phyloP scores from a whole-genome alignment of 257 asterid genomes.

The Solanum sitiens region DNA sequence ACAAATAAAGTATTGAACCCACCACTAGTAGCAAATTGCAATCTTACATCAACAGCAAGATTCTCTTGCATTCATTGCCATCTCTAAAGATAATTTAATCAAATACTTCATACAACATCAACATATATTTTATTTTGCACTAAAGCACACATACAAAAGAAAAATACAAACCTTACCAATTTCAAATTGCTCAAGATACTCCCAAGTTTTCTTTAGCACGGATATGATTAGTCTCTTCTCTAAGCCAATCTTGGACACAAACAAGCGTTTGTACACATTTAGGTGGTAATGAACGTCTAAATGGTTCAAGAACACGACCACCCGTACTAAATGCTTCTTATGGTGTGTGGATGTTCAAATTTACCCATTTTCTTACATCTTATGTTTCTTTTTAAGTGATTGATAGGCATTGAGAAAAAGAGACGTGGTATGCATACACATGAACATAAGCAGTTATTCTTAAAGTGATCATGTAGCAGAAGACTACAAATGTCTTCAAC shows the following conservation, averaged over 20 bases:
- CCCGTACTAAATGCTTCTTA: neutral
- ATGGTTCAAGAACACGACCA: neutral
- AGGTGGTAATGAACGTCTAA: neutral
- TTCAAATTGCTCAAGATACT: neutral
- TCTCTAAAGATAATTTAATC: neutral
- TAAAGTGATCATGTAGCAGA: neutral
- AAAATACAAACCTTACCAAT: neutral
- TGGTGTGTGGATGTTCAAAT: neutral
- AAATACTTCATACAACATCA: neutral
- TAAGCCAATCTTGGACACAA: neutral
- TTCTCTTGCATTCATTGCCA: neutral
- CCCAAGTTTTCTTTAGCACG: neutral
- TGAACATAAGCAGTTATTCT: neutral
- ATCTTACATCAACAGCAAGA: neutral
- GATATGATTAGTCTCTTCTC: neutral
- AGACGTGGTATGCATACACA: neutral
- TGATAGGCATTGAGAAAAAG: neutral
- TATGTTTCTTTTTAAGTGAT: neutral
- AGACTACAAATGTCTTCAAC: neutral
- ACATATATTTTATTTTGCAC: neutral
- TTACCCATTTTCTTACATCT: neutral
- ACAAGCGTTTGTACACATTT: neutral
- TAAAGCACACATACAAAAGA: neutral
- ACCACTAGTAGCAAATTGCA: neutral
- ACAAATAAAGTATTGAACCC: neutral